Base-by-base conservation (phyloP, 2,329 filamentous ascomycete species). In the Cladophialophora yegresii region DNA sequence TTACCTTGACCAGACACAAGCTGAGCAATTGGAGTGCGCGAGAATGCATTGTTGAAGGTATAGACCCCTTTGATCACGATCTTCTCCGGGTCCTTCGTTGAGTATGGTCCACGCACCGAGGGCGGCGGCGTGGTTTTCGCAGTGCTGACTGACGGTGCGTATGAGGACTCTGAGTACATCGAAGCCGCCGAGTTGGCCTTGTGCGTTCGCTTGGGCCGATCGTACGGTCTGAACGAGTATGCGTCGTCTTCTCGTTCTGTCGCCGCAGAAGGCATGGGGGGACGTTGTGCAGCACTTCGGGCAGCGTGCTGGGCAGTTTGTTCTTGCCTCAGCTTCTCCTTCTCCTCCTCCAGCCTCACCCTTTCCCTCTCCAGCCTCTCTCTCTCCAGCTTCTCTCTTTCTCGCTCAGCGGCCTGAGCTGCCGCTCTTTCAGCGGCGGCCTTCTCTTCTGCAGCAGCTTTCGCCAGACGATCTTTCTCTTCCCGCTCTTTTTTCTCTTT, bases 1-100 rank as follows among this genome's bases (percentile, higher is more conserved):
- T 89, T 84, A 20, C 89, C 91, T 56, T 91, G 81, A n/a, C 90
- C 91, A 0, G 92, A 91, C 40, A 96, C 84, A 61, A 99, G 85
- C 76, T 96, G 91, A 16, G 92, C 92, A n/a, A 91, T 87, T 0
- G 95, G 93, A n/a, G 90, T 93, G 73, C 89, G 90, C 70, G 90
- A 87, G 72, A 91, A 96, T 63, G 91, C 85, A 75, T 96, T 95
- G 77, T 92, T 93, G 82, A 96, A 98, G 62, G 89, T 84, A 75
- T 96, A 98, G 3, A 98, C 95, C 10, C 89, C 95, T 73, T 90
- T 90, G 77, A 99, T 93, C 67, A 96, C 88, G 74, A 99, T 95
- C 83, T 99, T 99, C 79, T 96, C 88, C 0, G 93, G 93, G 75
- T 98, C 92, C 69, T 90, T 91, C 30, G 92, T 97, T 40, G 87